Base-by-base conservation (phyloP, 2,329 filamentous ascomycete species). In the Paramyrothecium sp. region DNA sequence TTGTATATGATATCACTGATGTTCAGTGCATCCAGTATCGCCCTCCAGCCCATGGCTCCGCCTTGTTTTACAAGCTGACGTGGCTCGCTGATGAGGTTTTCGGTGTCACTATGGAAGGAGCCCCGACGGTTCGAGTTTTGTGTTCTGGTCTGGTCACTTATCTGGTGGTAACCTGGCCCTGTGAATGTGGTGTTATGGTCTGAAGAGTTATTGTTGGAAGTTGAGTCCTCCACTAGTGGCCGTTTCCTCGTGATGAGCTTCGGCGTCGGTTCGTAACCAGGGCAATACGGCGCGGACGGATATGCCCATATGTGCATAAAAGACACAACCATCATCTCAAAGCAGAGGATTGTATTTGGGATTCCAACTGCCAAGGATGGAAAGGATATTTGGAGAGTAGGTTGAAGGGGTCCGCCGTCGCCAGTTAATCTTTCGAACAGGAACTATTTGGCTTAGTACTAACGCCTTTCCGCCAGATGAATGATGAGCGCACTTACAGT, bases 241-340 rank as follows among this genome's bases (percentile, higher is more conserved):
- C n/a, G n/a, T n/a, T n/a, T n/a, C n/a, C n/a, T n/a, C n/a, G n/a
- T n/a, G n/a, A n/a, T n/a, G n/a, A n/a, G n/a, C n/a, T n/a, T n/a
- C n/a, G n/a, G n/a, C n/a, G n/a, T n/a, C n/a, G n/a, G n/a, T n/a
- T n/a, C n/a, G n/a, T n/a, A n/a, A n/a, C n/a, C n/a, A n/a, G n/a
- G n/a, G n/a, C n/a, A n/a, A 71, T 96, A 97, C 1, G 86, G 87
- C 56, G 81, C 81, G 79, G 88, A 95, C 1, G 90, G 83, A 68
- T 95, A 97, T 2, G 92, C 90, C 80, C 88, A 96, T 17, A 95
- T 74, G 71, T 96, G 92, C 54, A 96, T 74, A 49, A 92, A 68
- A 19, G 89, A 79, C 66, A 96, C 96, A 30, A 90, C 75, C 10
- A 90, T 85, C 92, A 96, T 96, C 73, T 96, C 92, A 46, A 95